A percentile compares a stretch with the other conserved stretches of the same genome.
phyloP scores from a whole-genome alignment of 768 basidiomycete species.

The Sporobolomyces pararoseus region DNA sequence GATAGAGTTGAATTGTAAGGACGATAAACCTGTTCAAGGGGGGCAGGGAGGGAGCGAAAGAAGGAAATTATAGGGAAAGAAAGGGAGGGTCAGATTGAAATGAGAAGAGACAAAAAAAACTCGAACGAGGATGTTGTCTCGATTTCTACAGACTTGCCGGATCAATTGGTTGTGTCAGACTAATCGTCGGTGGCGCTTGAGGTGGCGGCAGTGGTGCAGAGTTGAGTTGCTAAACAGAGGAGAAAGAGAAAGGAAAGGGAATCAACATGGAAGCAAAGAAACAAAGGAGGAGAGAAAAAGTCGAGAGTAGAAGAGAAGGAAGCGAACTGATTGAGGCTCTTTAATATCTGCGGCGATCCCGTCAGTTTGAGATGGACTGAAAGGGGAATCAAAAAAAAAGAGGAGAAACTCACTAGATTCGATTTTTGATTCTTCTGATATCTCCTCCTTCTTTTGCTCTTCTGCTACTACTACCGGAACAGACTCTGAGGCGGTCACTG shows the following conservation, averaged over 20 bases:
- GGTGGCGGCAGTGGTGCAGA: too few relatives aligned
- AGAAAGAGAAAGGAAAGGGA: not conserved
- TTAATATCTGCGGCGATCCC: too few relatives aligned
- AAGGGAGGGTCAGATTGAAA: not conserved
- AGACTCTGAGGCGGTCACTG: not conserved
- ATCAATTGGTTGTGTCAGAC: not conserved
- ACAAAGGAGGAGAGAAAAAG: too few relatives aligned
- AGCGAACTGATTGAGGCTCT: too few relatives aligned
- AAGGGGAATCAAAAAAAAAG: too few relatives aligned
- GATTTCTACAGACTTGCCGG: conserved; percentile 23
- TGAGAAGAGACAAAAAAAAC: not conserved
- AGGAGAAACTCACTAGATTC: not conserved
- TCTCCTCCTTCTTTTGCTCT: too few relatives aligned
- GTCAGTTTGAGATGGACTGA: too few relatives aligned
- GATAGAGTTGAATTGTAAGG: conserved; percentile 27
- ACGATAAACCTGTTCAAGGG: conserved; percentile 23
- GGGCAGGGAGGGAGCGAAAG: not conserved
- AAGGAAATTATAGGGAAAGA: not conserved
- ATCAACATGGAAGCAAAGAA: too few relatives aligned
- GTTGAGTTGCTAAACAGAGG: too few relatives aligned
- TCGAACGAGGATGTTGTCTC: not conserved
- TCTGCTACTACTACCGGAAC: not conserved
- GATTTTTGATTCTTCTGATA: too few relatives aligned
- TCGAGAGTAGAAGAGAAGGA: too few relatives aligned
- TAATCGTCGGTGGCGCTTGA: not conserved